phyloP scores from a whole-genome alignment of 495 filamentous ascomycete genomes.

The Penicillium odoratum region DNA sequence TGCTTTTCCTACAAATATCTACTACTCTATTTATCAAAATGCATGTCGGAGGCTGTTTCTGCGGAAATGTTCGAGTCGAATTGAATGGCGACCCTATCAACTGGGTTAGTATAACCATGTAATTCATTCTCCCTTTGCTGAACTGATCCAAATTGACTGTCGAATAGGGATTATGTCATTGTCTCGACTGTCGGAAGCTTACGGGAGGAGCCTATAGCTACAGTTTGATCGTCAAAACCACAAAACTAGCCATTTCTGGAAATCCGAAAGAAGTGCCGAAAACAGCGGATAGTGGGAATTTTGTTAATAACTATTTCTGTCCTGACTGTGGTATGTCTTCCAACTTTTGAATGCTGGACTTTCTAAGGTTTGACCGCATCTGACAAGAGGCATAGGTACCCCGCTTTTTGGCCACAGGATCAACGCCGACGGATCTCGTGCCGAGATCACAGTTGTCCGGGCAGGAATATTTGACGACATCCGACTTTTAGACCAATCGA shows the following conservation, averaged over 20 bases:
- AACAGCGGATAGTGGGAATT: slow-evolving; percentile 37
- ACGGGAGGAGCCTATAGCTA: slow-evolving; percentile 26
- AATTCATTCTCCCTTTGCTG: neutral
- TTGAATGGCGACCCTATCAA: slow-evolving; percentile 26
- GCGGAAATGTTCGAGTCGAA: slow-evolving; percentile 29
- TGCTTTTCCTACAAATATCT: neutral
- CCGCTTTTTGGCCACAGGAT: slow-evolving; percentile 33
- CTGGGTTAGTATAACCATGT: slow-evolving; percentile 22
- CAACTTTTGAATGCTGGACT: neutral
- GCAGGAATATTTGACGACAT: slow-evolving; percentile 38
- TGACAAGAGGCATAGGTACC: slow-evolving; percentile 25
- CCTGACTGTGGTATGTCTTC: slow-evolving; percentile 37
- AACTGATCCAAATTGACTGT: neutral
- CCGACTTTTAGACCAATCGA: slow-evolving; percentile 20
- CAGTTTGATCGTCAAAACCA: slow-evolving; percentile 27
- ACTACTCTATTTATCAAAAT: slow-evolving; percentile 10
- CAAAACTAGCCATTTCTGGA: slow-evolving; percentile 29
- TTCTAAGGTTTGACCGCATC: slow-evolving; percentile 11
- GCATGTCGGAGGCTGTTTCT: slow-evolving; percentile 33
- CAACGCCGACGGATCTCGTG: slow-evolving; percentile 16
- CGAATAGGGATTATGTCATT: slow-evolving; percentile 37
- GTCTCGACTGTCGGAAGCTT: slow-evolving; percentile 41
- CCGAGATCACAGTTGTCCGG: slow-evolving; percentile 28
- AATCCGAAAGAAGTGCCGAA: slow-evolving; percentile 34
- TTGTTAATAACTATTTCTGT: slow-evolving; percentile 38